A percentile compares a stretch with the other conserved stretches of the same genome.
phyloP scores from a whole-genome alignment of 1,284 basidiomycete species.

The Trametes pubescens region DNA sequence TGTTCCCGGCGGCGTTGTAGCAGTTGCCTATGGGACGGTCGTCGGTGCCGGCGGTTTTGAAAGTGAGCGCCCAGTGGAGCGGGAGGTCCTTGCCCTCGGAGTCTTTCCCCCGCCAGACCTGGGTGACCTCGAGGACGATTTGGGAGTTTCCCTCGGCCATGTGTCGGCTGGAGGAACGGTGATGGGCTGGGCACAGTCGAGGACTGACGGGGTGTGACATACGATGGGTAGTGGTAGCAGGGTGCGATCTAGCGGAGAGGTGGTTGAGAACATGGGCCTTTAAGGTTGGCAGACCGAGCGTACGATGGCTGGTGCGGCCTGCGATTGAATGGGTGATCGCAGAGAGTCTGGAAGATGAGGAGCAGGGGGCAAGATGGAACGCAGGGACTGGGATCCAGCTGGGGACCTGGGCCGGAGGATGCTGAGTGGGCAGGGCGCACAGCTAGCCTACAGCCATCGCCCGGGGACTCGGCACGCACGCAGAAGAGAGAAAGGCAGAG shows the following conservation, averaged over 20 bases:
- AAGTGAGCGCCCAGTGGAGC: conserved; percentile 36
- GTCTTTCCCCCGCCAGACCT: conserved; percentile 35
- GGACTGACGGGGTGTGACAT: conserved; percentile 9
- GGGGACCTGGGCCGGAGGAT: too few species aligned
- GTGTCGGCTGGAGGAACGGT: conserved; percentile 10
- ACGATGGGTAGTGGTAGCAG: neutral
- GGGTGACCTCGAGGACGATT: conserved; percentile 32
- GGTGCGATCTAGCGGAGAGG: conserved; percentile 5
- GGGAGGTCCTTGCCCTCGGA: conserved; percentile 29
- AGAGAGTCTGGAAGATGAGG: neutral
- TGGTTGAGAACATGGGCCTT: neutral
- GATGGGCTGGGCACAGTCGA: conserved; percentile 11
- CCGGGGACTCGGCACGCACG: neutral
- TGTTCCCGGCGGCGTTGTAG: conserved; percentile 36
- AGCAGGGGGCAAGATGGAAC: neutral
- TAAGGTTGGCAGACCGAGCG: neutral
- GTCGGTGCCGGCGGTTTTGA: conserved; percentile 31
- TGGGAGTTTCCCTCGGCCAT: conserved; percentile 28
- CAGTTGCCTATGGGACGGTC: conserved; percentile 26
- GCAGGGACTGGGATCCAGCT: neutral
- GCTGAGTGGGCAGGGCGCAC: too few species aligned
- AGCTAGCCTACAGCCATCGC: neutral
- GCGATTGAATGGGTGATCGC: neutral
- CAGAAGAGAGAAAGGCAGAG: neutral
- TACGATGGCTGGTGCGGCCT: neutral